Conservation (phyloP, 257 asterid genomes). For the Capsicum baccatum region DNA sequence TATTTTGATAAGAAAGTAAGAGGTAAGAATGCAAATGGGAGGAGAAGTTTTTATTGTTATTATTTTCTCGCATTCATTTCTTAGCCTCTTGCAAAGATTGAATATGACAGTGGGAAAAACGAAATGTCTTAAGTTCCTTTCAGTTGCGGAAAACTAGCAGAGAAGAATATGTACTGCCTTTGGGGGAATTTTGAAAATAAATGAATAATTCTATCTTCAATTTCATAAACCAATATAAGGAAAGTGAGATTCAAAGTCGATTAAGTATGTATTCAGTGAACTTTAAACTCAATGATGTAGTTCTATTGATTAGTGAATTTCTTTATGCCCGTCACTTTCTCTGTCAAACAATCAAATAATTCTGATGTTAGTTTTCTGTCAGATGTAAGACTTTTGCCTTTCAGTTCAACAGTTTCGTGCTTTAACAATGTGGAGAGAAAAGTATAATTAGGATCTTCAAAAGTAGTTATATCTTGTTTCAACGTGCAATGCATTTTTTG, state of each 20-base stretch:
- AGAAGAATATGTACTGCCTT: not conserved
- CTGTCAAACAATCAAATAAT: not conserved
- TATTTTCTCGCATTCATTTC: not conserved
- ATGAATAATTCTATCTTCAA: not conserved
- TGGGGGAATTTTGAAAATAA: conserved; percentile 5
- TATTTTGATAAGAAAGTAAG: not conserved
- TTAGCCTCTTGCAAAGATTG: not conserved
- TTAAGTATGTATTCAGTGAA: not conserved
- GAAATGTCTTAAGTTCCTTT: not conserved
- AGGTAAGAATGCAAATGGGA: not conserved
- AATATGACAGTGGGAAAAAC: not conserved
- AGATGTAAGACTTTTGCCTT: not conserved
- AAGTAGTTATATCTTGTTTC: not conserved
- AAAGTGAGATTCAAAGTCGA: not conserved
- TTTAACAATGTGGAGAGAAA: not conserved
- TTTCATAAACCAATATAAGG: not conserved
- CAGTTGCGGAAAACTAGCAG: conserved; percentile 2
- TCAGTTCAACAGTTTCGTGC: not conserved
- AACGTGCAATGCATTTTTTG: not conserved
- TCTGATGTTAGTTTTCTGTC: not conserved
- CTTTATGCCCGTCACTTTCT: not conserved
- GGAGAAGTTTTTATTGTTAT: not conserved
- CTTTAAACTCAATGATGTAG: not conserved
- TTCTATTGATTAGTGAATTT: not conserved
- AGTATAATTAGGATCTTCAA: not conserved